phyloP scores from a whole-genome alignment of 805 yeast genomes.

The Candida palmyrensis region DNA sequence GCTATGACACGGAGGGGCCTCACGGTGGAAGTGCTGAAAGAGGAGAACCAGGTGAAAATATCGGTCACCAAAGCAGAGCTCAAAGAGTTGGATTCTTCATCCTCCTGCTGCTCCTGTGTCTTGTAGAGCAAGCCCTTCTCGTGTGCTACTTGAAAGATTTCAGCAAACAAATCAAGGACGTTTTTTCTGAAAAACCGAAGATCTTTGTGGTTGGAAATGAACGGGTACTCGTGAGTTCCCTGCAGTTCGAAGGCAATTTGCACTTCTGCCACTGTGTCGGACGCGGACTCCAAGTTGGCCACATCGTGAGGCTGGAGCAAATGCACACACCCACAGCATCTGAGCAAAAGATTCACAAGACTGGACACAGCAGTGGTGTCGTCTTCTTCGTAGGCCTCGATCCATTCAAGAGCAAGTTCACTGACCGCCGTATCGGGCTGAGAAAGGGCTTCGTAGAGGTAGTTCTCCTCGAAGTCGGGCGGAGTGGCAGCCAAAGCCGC shows the following conservation, averaged over 20 bases:
- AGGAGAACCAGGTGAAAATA: constrained; percentile 68
- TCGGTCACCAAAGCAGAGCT: constrained; percentile 46
- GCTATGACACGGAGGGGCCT: constrained; percentile 70
- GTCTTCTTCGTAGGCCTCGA: constrained; percentile 26
- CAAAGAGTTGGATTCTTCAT: constrained; percentile 13
- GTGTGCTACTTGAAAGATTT: constrained; percentile 47
- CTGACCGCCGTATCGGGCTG: constrained; percentile 24
- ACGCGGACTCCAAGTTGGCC: constrained; percentile 60
- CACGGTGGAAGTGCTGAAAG: constrained; percentile 63
- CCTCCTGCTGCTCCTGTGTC: constrained; percentile 8
- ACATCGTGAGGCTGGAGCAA: constrained; percentile 74
- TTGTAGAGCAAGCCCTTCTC: constrained; percentile 59
- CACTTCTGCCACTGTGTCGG: constrained; percentile 69
- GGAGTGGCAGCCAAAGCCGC: not conserved
- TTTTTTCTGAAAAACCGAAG: constrained; percentile 49
- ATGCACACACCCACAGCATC: constrained; percentile 67
- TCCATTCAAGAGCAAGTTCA: constrained; percentile 37
- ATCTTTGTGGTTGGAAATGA: constrained; percentile 45
- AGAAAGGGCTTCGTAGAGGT: constrained; percentile 25
- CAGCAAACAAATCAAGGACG: constrained; percentile 50
- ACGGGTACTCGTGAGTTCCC: constrained; percentile 64
- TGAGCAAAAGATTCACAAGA: constrained; percentile 61
- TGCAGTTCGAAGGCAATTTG: constrained; percentile 59
- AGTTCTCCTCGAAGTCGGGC: constrained; percentile 17
- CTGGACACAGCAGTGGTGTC: constrained; percentile 50